Base-by-base conservation (phyloP, 2,329 filamentous ascomycete species). In the Pezicula rhizophila region DNA sequence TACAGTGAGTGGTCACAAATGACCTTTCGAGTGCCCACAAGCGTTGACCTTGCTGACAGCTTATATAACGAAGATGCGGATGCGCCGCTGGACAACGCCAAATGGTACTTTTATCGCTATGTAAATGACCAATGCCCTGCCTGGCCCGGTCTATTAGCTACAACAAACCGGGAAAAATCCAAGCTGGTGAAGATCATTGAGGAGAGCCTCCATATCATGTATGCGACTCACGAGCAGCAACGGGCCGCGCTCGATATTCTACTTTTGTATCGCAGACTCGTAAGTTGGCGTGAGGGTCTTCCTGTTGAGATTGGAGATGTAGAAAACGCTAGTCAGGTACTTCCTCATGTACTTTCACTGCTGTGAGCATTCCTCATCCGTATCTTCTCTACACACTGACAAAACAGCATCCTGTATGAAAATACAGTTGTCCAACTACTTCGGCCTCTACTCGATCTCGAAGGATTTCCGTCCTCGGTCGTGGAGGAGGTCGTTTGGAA, bases 1-100 rank as follows among this genome's bases (percentile, higher is more conserved):
- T 14, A 33, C 38, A 66, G 64, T 50, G 63, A 66, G 51, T 66
- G 64, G 64, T 57, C 61, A 25, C 61, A 61, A 37, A 52, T 63
- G 35, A 65, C 62, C 6, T 66, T 61, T 39, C 58, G 63, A 34
- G 49, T 53, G 8, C 57, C 64, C 8, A 45, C 46, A 8, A 41
- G 34, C 1, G 8, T 58, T 10, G 46, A 42, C 5, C 42, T 51
- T 17, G 35, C 46, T 18, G 18, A 12, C n/a, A 46, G 53, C 28
- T 35, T 57, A 17, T 35, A 41, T 12, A 23, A 52, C 14, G 53
- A 52, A 31, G 55, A 59, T 18, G 33, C 34, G 18, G 54, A 58
- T 23, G 23, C 26, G 2, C 42, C 45, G 6, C 37, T 55, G 3
- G 63, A 64, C 33, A 37, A 55, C 4, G 46, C 43, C 2, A 46